These are phyloP conservation scores for Leishmania aethiopica DNA, from an alignment of 208 protist species.

Conservation along the genomic window DNA sequence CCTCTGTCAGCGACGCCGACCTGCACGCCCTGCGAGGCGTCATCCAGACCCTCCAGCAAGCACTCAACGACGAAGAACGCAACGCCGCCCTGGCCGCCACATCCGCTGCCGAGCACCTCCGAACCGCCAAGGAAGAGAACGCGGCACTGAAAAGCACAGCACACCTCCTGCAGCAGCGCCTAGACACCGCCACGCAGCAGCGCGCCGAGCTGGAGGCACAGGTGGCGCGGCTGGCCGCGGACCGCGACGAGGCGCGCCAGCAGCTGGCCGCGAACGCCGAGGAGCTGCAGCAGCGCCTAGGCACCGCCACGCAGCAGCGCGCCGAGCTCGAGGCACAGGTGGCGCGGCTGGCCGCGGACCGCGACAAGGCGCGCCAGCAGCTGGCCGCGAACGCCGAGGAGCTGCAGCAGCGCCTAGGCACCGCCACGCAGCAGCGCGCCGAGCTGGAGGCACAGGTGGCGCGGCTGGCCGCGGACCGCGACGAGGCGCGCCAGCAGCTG, in stretches of 20 bases:
- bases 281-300: constrained; percentile 17
- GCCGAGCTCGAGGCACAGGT: neutral
- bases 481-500: neutral
- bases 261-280: neutral
- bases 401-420: neutral
- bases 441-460: neutral
- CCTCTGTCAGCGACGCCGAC: constrained; percentile 1
- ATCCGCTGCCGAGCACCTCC: neutral
- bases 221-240: neutral
- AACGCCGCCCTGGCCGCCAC: neutral
- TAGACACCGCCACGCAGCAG: constrained; percentile 11
- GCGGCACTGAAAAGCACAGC: constrained; percentile 11
- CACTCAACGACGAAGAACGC: constrained; percentile 6
- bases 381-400: neutral
- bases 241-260: neutral
- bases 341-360: neutral
- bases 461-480: neutral
- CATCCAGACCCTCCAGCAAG: constrained; percentile 23
- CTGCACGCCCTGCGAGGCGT: constrained; percentile 11
- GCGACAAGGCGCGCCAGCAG: neutral
- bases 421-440: neutral
- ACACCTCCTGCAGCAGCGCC: constrained; percentile 18
- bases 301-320: constrained; percentile 8
- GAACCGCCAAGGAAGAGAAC: constrained; percentile 22
- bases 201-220: neutral